These are phyloP conservation scores for Albatrellus ellisii DNA, from an alignment of 768 basidiomycete genomes.

Conservation along the genomic window DNA sequence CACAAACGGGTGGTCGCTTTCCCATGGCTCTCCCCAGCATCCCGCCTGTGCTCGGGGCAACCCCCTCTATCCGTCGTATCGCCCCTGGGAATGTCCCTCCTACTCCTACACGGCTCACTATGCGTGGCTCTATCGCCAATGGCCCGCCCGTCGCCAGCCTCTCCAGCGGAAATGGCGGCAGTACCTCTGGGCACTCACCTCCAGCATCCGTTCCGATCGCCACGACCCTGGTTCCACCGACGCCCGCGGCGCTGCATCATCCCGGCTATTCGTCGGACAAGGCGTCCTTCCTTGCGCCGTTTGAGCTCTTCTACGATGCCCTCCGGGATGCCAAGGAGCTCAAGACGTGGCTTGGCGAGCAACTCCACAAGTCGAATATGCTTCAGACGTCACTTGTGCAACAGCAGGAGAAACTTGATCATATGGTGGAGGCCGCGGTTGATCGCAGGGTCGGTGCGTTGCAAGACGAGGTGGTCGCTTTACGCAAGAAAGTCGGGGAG, in stretches of 20 bases:
- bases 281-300: slow-evolving; percentile 69
- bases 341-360: slow-evolving; percentile 63
- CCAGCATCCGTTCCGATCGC: slow-evolving; percentile 57
- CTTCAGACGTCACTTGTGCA: slow-evolving; percentile 48
- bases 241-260: slow-evolving; percentile 51
- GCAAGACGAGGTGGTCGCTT: slow-evolving; percentile 44
- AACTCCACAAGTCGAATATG: slow-evolving; percentile 49
- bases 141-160: slow-evolving; percentile 9
- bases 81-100: slow-evolving; percentile 13
- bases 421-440: slow-evolving; percentile 44
- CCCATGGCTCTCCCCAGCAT: slow-evolving; percentile 11
- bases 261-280: slow-evolving; percentile 52
- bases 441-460: slow-evolving; percentile 47
- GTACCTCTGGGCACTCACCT: slow-evolving; percentile 19
- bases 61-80: slow-evolving; percentile 5
- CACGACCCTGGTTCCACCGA: slow-evolving; percentile 49
- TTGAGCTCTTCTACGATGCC: slow-evolving; percentile 76
- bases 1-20: slow-evolving; percentile 31
- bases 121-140: slow-evolving; percentile 15
- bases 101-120: slow-evolving; percentile 13
- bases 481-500: slow-evolving; percentile 55
- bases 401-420: slow-evolving; percentile 51
- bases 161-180: slow-evolving; percentile 1
- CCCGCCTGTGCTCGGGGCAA: slow-evolving; percentile 10
- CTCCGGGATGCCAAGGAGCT: slow-evolving; percentile 70